These are phyloP conservation scores for Penicillium taxi DNA, from an alignment of 495 filamentous ascomycete genomes.

Conservation along the genomic window DNA sequence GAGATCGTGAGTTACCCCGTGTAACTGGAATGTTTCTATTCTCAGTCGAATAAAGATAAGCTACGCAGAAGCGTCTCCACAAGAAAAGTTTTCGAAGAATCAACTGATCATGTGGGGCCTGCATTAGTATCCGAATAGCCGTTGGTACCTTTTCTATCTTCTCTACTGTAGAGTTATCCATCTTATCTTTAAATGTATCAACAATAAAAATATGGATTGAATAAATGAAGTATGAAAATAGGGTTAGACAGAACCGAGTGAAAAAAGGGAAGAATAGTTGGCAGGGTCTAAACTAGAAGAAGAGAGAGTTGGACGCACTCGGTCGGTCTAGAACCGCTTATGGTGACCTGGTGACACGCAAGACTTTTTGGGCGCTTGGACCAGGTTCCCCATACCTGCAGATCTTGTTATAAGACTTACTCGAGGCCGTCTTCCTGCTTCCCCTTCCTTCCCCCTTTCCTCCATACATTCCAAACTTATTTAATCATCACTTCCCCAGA, in stretches of 20 bases:
- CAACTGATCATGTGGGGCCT: conserved; percentile 29
- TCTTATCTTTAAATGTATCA: too few relatives aligned
- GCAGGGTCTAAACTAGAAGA: neutral
- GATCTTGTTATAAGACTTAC: conserved; percentile 17
- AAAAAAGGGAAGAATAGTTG: neutral
- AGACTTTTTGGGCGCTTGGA: conserved; percentile 9
- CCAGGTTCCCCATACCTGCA: conserved; percentile 15
- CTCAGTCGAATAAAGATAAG: conserved; percentile 20
- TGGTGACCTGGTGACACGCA: conserved; percentile 15
- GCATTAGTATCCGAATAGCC: too few relatives aligned
- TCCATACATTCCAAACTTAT: neutral
- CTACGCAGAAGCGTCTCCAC: conserved; percentile 22
- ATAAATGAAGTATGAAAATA: too few relatives aligned
- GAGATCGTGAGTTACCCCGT: conserved; percentile 22
- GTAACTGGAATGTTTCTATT: conserved; percentile 17
- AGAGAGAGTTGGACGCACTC: neutral
- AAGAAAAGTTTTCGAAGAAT: conserved; percentile 25
- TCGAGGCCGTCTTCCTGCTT: neutral
- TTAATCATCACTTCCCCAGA: neutral
- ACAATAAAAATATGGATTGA: neutral
- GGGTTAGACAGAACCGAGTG: neutral
- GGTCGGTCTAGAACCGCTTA: conserved; percentile 16
- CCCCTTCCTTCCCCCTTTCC: conserved; percentile 2
- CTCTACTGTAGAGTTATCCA: too few relatives aligned
- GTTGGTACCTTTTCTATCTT: too few relatives aligned